Evolutionary conservation across 2,329 filamentous ascomycete species (phyloP).

Genomic region (Amauroascus niger): DNA sequence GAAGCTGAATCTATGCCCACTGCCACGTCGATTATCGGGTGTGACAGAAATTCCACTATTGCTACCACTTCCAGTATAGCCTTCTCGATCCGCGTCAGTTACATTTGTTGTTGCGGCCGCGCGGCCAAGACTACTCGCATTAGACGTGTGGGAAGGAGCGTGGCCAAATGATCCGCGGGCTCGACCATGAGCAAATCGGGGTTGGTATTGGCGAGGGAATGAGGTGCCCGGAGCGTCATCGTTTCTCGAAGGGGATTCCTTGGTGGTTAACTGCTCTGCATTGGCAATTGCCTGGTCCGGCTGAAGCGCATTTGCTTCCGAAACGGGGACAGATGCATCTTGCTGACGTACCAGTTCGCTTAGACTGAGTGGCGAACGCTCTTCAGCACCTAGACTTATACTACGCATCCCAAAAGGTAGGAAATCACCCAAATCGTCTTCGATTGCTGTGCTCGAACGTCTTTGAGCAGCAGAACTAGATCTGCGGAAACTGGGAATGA

Average conservation of each 20-base stretch:
- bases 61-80: constrained; percentile 31
- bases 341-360: constrained; percentile 29
- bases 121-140: constrained; percentile 33
- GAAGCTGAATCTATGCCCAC: constrained; percentile 26
- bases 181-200: constrained; percentile 31
- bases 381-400: constrained; percentile 39
- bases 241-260: not conserved
- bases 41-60: constrained; percentile 30
- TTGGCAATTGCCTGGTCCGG: constrained; percentile 20
- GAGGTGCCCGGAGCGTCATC: not conserved
- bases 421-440: constrained; percentile 38
- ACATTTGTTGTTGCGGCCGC: constrained; percentile 27
- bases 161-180: constrained; percentile 32
- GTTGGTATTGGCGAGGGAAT: constrained; percentile 24
- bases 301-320: constrained; percentile 18
- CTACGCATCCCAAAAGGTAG: constrained; percentile 40
- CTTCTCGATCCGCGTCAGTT: constrained; percentile 30
- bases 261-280: constrained; percentile 13
- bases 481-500: constrained; percentile 34
- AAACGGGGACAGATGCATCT: constrained; percentile 13
- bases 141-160: constrained; percentile 32
- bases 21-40: constrained; percentile 29
- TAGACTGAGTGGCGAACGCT: constrained; percentile 27
- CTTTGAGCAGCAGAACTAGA: constrained; percentile 38
- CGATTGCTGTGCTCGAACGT: constrained; percentile 24